These are phyloP conservation scores for Mycena floridula DNA, from an alignment of 768 basidiomycete species.

Conservation along the genomic window DNA sequence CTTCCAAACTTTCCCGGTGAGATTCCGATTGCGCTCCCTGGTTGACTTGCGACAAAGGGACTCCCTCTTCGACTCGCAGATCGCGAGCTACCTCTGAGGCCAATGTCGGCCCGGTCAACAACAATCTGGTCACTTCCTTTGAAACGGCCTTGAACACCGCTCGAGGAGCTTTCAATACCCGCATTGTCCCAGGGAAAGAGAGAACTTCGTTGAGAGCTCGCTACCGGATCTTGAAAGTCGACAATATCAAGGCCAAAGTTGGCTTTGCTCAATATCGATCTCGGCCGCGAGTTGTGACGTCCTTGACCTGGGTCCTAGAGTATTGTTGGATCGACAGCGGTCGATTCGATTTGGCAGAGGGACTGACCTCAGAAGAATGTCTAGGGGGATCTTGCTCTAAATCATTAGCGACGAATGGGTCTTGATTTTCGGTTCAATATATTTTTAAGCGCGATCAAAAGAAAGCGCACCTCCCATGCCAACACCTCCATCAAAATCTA, in stretches of 20 bases:
- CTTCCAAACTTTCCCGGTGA: slow-evolving; percentile 45
- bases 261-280: slow-evolving; percentile 38
- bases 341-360: no score
- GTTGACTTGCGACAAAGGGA: slow-evolving; percentile 44
- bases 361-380: no score
- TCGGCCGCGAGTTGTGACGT: slow-evolving; percentile 60
- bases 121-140: slow-evolving; percentile 38
- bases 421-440: not conserved
- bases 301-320: slow-evolving; percentile 80
- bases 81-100: slow-evolving; percentile 44
- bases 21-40: slow-evolving; percentile 35
- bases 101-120: slow-evolving; percentile 46
- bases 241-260: slow-evolving; percentile 40
- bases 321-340: no score
- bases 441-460: no score
- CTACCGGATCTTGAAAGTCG: slow-evolving; percentile 27
- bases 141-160: slow-evolving; percentile 34
- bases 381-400: no score
- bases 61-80: slow-evolving; percentile 50
- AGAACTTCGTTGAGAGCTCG: slow-evolving; percentile 60
- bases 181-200: slow-evolving; percentile 86
- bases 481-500: no score
- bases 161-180: slow-evolving; percentile 53
- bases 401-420: no score
- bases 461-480: no score